Evolutionary conservation across 2,329 filamentous ascomycete genomes (phyloP).

Genomic region (Fusarium avenaceum): DNA sequence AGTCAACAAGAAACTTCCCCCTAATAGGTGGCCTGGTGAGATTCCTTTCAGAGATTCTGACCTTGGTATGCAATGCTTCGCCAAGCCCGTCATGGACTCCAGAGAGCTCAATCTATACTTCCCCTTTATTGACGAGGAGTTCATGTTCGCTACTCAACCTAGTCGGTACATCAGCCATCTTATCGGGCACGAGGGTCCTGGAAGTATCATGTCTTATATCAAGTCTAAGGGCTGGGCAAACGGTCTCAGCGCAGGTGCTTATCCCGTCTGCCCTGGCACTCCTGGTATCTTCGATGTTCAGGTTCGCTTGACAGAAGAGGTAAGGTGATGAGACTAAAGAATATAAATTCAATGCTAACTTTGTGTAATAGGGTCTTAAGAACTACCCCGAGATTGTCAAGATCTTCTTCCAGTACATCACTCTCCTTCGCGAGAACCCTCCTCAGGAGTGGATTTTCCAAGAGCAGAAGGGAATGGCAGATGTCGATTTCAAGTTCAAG

Average conservation of each 20-base stretch:
- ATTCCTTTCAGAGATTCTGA: conserved; percentile 64
- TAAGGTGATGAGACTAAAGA: conserved; percentile 48
- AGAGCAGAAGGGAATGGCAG: conserved; percentile 89
- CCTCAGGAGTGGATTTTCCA: conserved; percentile 95
- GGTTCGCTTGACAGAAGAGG: conserved; percentile 86
- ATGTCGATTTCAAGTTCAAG: conserved; percentile 95
- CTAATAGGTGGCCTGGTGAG: conserved; percentile 67
- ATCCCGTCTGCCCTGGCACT: conserved; percentile 80
- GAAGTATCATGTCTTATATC: conserved; percentile 90
- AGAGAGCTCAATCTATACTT: conserved; percentile 85
- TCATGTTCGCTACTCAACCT: conserved; percentile 83
- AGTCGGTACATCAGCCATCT: conserved; percentile 89
- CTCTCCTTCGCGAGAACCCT: conserved; percentile 82
- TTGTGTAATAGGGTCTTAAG: conserved; percentile 69
- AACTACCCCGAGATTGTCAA: conserved; percentile 87
- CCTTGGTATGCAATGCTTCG: conserved; percentile 79
- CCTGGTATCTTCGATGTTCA: conserved; percentile 84
- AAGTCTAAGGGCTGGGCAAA: conserved; percentile 94
- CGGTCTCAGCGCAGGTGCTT: conserved; percentile 81
- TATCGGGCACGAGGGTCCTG: conserved; percentile 92
- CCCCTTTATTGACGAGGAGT: conserved; percentile 86
- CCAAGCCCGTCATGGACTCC: conserved; percentile 91
- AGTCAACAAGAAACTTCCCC: conserved; percentile 82
- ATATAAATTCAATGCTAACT: conserved; percentile 15
- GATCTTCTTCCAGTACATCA: conserved; percentile 90